Evolutionary conservation across 176 grass and related monocot genomes (phyloP).

Genomic region (Themeda triandra): DNA sequence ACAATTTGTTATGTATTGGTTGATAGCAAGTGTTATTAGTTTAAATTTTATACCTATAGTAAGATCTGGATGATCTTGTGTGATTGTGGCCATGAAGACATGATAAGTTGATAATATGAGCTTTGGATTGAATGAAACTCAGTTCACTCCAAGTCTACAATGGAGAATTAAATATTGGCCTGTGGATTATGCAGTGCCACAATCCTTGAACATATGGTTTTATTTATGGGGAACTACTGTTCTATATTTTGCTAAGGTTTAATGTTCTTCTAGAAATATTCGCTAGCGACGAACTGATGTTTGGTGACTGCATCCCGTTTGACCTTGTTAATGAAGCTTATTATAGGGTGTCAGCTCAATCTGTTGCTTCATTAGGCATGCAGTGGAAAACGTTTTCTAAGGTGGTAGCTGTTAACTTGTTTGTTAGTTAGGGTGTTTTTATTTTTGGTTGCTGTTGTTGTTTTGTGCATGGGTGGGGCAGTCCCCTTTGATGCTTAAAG

Average conservation of each 20-base stretch:
- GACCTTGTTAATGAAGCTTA: conserved; percentile 2
- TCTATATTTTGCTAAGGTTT: neutral
- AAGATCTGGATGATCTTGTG: neutral
- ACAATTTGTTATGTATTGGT: neutral
- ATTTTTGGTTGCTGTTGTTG: too few species aligned
- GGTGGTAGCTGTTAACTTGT: neutral
- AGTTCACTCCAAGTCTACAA: neutral
- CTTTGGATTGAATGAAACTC: neutral
- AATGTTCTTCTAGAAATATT: neutral
- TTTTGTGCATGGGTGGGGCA: neutral
- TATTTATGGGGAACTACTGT: neutral
- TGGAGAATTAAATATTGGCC: neutral
- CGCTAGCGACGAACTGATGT: neutral
- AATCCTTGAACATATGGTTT: neutral
- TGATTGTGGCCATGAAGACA: neutral
- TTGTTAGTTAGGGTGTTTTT: too few species aligned
- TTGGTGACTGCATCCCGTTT: conserved; percentile 1
- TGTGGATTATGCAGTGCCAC: neutral
- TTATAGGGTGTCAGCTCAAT: neutral
- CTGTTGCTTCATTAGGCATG: neutral
- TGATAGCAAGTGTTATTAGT: neutral
- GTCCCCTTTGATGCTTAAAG: neutral
- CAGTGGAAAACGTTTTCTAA: neutral
- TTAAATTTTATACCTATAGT: neutral
- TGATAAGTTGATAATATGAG: neutral